phyloP scores from a whole-genome alignment of 345 rosid genomes.

The Gossypium sturtianum region DNA sequence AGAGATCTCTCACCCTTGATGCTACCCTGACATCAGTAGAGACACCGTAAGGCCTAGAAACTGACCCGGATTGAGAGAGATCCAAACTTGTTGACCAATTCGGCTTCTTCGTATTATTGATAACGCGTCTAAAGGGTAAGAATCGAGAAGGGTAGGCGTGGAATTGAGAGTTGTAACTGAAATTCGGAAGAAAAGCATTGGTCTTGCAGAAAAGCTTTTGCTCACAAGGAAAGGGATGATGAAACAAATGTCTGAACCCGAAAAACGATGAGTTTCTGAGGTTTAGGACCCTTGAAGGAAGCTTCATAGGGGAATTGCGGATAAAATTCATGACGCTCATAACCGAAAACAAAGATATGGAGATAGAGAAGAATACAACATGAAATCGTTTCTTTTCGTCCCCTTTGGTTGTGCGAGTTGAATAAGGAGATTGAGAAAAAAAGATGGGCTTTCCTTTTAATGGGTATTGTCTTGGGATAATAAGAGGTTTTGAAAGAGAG shows the following conservation, averaged over 20 bases:
- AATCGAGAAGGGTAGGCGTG: slow-evolving; percentile 23
- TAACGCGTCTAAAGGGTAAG: slow-evolving; percentile 14
- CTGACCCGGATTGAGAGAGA: slow-evolving; percentile 26
- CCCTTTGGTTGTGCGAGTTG: not conserved
- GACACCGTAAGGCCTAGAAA: slow-evolving; percentile 14
- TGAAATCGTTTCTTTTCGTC: not conserved
- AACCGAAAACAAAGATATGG: slow-evolving; percentile 3
- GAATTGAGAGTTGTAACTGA: slow-evolving; percentile 18
- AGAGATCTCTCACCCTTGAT: slow-evolving; percentile 30
- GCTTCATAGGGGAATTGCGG: slow-evolving; percentile 33
- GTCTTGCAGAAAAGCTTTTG: not conserved
- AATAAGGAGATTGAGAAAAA: too few relatives aligned
- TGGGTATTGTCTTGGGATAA: not conserved
- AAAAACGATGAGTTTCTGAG: slow-evolving; percentile 20
- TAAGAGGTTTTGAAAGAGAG: not conserved
- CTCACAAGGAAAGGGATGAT: not conserved
- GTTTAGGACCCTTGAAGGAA: slow-evolving; percentile 30
- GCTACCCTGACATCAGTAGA: slow-evolving; percentile 24
- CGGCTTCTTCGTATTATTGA: slow-evolving; percentile 19
- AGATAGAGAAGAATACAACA: not conserved
- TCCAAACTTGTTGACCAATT: slow-evolving; percentile 13
- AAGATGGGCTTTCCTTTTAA: not conserved
- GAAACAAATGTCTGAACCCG: not conserved
- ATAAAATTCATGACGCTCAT: slow-evolving; percentile 33
- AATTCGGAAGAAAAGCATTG: slow-evolving; percentile 4